A percentile compares a stretch with the other conserved stretches of the same genome.
Evolutionary conservation across 371 early-diverging fungal genomes (phyloP).

Genomic region (Mucor circinelloides): DNA sequence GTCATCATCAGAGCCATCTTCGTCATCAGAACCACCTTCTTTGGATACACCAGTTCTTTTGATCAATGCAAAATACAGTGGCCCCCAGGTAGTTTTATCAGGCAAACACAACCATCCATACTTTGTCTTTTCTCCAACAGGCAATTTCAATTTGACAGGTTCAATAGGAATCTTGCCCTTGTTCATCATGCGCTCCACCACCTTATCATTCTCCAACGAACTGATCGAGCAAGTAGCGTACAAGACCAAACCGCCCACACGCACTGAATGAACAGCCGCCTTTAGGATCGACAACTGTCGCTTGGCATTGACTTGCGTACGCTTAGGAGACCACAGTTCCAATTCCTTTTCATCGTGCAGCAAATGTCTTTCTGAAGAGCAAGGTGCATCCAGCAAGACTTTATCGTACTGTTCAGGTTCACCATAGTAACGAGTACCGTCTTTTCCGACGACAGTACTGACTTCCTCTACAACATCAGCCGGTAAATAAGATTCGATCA

Average conservation of each 20-base stretch:
- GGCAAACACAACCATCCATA: slow-evolving; percentile 65
- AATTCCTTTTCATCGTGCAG: slow-evolving; percentile 57
- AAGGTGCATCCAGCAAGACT: slow-evolving; percentile 81
- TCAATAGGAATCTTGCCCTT: slow-evolving; percentile 47
- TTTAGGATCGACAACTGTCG: slow-evolving; percentile 61
- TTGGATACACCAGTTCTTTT: slow-evolving; percentile 42
- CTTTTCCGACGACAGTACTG: slow-evolving; percentile 56
- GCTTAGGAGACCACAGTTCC: slow-evolving; percentile 54
- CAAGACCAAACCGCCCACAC: slow-evolving; percentile 63
- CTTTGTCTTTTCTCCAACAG: slow-evolving; percentile 60
- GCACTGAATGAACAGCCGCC: slow-evolving; percentile 62
- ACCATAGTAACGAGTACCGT: slow-evolving; percentile 53
- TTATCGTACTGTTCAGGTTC: slow-evolving; percentile 59
- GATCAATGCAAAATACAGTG: slow-evolving; percentile 57
- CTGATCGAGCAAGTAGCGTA: slow-evolving; percentile 79
- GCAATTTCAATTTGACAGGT: slow-evolving; percentile 40
- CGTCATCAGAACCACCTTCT: slow-evolving; percentile 16
- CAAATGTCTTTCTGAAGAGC: slow-evolving; percentile 75
- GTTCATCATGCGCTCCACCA: slow-evolving; percentile 53
- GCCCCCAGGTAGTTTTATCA: slow-evolving; percentile 63
- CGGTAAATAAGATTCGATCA: slow-evolving; percentile 63
- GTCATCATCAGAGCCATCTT: slow-evolving; percentile 9
- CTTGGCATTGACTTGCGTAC: slow-evolving; percentile 53
- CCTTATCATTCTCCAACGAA: slow-evolving; percentile 71
- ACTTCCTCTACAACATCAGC: slow-evolving; percentile 36